phyloP scores from a whole-genome alignment of 768 basidiomycete species.

The Lactifluus piperatus region DNA sequence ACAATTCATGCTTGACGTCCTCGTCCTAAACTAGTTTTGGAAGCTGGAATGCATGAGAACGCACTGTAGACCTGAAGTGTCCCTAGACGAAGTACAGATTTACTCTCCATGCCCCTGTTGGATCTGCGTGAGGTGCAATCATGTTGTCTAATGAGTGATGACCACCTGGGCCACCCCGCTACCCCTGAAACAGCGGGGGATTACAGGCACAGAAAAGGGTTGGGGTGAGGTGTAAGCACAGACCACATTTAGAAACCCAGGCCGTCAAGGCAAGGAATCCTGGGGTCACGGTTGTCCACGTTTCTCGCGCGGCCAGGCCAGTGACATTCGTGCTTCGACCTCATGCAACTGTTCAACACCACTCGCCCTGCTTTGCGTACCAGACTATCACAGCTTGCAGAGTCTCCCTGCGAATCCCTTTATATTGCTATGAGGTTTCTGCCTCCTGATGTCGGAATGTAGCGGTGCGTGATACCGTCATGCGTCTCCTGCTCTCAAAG shows the following conservation, averaged over 20 bases:
- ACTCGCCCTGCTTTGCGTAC: neutral
- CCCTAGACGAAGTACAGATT: neutral
- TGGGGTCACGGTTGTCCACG: too few species aligned
- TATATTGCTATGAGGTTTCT: neutral
- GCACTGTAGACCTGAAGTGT: neutral
- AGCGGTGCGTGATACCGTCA: neutral
- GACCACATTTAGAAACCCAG: neutral
- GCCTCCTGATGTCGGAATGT: neutral
- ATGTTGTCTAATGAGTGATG: neutral
- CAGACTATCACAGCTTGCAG: neutral
- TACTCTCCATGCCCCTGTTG: neutral
- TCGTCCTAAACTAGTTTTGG: slow-evolving; percentile 2
- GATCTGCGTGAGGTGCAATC: neutral
- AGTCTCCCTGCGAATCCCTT: neutral
- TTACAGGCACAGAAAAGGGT: neutral
- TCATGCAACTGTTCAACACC: neutral
- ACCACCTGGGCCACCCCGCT: too few species aligned
- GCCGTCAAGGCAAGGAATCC: neutral
- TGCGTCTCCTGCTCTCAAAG: neutral
- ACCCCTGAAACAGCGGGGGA: neutral
- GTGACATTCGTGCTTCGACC: neutral
- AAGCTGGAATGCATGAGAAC: neutral
- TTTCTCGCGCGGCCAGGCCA: too few species aligned
- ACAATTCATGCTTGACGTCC: neutral
- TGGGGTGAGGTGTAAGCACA: neutral